Conservation (phyloP, 768 basidiomycete species). For the Lanmaoa pseudosensibilis region DNA sequence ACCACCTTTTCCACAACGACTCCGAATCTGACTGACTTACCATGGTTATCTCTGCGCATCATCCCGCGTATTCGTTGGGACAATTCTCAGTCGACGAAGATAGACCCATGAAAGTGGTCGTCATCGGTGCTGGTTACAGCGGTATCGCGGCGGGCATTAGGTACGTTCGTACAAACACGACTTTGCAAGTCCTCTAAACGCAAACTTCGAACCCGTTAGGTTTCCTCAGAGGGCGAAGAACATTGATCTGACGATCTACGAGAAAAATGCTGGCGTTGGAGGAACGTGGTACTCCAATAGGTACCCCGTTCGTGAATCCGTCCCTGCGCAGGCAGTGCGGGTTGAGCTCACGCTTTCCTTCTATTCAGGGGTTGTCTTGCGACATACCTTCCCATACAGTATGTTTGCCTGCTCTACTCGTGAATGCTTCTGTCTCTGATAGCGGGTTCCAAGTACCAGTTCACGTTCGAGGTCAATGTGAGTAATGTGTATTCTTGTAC, state of each 20-base stretch:
- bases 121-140: constrained; percentile 60
- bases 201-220: constrained; percentile 26
- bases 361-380: constrained; percentile 51
- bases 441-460: constrained; percentile 46
- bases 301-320: constrained; percentile 44
- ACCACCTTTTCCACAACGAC: neutral
- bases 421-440: neutral
- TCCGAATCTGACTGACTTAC: no score
- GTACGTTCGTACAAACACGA: constrained; percentile 24
- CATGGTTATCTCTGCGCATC: neutral
- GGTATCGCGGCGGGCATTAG: constrained; percentile 61
- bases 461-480: constrained; percentile 56
- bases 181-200: neutral
- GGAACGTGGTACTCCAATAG: constrained; percentile 61
- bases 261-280: constrained; percentile 57
- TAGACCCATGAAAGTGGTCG: constrained; percentile 53
- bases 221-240: constrained; percentile 55
- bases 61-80: constrained; percentile 31
- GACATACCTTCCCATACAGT: constrained; percentile 61
- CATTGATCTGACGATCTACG: constrained; percentile 56
- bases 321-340: neutral
- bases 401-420: constrained; percentile 14
- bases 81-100: constrained; percentile 52
- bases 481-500: neutral
- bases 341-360: neutral